Conservation (phyloP, 495 filamentous ascomycete genomes). For the Diplogelasinospora grovesii region DNA sequence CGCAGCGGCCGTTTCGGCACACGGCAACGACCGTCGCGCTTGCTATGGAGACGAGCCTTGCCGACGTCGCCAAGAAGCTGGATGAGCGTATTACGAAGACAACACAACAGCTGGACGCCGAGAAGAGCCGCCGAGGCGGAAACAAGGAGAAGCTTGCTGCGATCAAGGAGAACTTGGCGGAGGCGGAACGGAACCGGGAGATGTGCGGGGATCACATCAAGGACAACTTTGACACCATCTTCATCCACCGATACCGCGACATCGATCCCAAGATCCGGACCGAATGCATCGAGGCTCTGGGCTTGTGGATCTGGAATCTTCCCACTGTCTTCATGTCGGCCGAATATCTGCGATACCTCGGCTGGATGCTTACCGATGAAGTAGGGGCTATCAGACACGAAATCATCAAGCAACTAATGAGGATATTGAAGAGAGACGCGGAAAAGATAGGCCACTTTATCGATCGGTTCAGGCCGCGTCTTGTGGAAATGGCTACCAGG, state of each 20-base stretch:
- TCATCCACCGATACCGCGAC: constrained; percentile 91
- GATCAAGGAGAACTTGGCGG: constrained; percentile 58
- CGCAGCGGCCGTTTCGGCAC: constrained; percentile 82
- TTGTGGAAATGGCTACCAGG: constrained; percentile 85
- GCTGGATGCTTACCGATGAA: constrained; percentile 86
- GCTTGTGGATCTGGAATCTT: constrained; percentile 76
- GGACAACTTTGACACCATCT: constrained; percentile 82
- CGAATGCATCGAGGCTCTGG: constrained; percentile 77
- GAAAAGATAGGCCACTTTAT: constrained; percentile 79
- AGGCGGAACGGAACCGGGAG: constrained; percentile 58
- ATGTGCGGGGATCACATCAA: constrained; percentile 61
- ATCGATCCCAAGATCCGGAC: constrained; percentile 79
- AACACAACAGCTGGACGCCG: constrained; percentile 74
- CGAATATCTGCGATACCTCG: constrained; percentile 82
- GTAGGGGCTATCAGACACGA: constrained; percentile 61
- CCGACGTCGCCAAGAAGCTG: constrained; percentile 64
- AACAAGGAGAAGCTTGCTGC: constrained; percentile 50
- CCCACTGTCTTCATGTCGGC: constrained; percentile 84
- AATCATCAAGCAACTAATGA: constrained; percentile 71
- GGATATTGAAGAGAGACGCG: constrained; percentile 71
- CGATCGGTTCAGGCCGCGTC: constrained; percentile 75
- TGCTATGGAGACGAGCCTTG: constrained; percentile 63
- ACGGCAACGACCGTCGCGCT: constrained; percentile 79
- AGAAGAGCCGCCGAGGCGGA: constrained; percentile 65
- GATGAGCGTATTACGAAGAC: constrained; percentile 59